Evolutionary conservation across 345 rosid species (phyloP), one percentile per base, ranked within the genome.

Genomic region (Salix exigua): DNA sequence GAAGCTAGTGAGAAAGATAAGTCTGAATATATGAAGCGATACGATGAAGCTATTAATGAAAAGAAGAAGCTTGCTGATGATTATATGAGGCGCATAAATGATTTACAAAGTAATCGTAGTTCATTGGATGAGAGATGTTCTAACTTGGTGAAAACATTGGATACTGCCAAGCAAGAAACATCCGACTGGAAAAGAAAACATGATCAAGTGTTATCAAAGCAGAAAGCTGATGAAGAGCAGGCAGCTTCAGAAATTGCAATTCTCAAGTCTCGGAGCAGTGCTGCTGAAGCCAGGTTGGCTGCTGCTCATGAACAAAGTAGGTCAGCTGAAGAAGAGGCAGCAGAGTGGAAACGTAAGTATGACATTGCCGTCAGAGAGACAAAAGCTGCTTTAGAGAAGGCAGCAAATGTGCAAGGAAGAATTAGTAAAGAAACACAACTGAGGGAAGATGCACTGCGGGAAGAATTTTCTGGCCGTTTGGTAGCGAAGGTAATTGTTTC

Each of bases 241-340:
- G 81, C 83, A 46, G 71, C 51, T 85, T 90, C 98, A 25, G 98
- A 96, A 83, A 86, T 92, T 79, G 91, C 88, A 53, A 83, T 86
- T 76, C 93, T 96, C 73, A 91, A 84, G 86, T 90, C 98, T 13
- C 80, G 98, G 40, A 91, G 88, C 75, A 89, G 93, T 81, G 94
- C 98, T 73, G 88, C 99, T 69, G 99, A 96, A 80, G 98, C 98
- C 71, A 92, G 98, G 83, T 81, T 96, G 71, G 95, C 93, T 87
- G 99, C 99, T 81, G 94, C 97, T 63, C 88, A 83, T 85, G 99
- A 96, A 80, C 97, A 92, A 77, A 88, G 89, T 50, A 85, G 84
- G 75, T 88, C 98, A 75, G 94, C 97, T 75, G 93, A 92, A 85
- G 98, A 91, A 81, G 98, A 92, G 84, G 94, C 98, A 7, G 88